A percentile compares a stretch with the other conserved stretches of the same genome.
Conservation (phyloP, 768 basidiomycete genomes). For the Amanita rimosa region DNA sequence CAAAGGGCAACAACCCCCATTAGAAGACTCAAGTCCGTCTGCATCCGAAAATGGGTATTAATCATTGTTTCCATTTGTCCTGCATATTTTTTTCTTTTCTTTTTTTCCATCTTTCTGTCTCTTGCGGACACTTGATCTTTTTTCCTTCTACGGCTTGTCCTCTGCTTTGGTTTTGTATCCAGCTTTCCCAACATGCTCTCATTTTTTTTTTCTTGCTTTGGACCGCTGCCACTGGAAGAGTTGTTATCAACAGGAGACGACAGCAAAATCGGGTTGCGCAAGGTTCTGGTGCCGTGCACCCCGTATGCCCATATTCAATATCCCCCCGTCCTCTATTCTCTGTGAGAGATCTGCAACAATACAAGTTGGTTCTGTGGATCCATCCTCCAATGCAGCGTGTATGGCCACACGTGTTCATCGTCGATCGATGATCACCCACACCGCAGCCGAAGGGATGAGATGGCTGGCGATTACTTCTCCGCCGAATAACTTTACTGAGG, state of each 20-base stretch:
- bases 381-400: conserved; percentile 14
- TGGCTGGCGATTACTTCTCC: conserved; percentile 16
- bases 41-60: conserved; percentile 38
- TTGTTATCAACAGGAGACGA: background rate
- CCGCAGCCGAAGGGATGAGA: conserved; percentile 15
- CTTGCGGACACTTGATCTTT: conserved; percentile 11
- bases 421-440: conserved; percentile 32
- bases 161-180: conserved; percentile 14
- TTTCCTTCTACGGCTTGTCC: conserved; percentile 9
- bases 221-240: background rate
- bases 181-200: background rate
- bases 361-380: conserved; percentile 12
- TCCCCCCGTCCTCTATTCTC: conserved; percentile 1
- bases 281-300: conserved; percentile 8
- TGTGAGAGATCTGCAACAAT: conserved; percentile 16
- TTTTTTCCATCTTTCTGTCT: conserved; percentile 17
- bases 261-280: background rate
- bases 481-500: background rate
- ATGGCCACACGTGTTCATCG: conserved; percentile 23
- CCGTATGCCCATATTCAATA: background rate
- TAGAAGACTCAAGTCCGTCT: conserved; percentile 50
- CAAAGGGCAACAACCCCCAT: conserved; percentile 49
- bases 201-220: conserved; percentile 5
- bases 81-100: conserved; percentile 12
- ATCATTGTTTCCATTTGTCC: conserved; percentile 17